Base-by-base conservation (phyloP, 768 basidiomycete species). In the Rossbeevera mucosa region DNA sequence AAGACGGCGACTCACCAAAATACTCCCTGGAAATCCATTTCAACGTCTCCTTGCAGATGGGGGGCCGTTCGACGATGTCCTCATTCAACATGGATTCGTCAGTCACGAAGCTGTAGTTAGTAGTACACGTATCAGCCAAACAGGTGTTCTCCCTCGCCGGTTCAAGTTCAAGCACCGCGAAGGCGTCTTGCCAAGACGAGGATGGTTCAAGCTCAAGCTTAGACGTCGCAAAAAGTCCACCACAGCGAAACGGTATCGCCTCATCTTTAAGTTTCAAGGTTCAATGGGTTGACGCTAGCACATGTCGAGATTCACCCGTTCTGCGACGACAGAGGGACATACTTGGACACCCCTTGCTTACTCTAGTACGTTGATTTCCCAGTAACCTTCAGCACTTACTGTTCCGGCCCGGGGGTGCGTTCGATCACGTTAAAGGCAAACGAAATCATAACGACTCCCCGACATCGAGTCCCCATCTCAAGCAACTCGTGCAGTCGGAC, bases 141-240 rank as follows among this genome's bases (percentile, higher is more conserved):
- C n/a, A n/a, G n/a, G n/a, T n/a, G n/a, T n/a, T n/a, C n/a, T n/a
- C n/a, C n/a, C n/a, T n/a, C n/a, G n/a, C n/a, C n/a, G n/a, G n/a
- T n/a, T n/a, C n/a, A n/a, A n/a, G n/a, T n/a, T n/a, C n/a, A n/a
- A n/a, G n/a, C n/a, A n/a, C n/a, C n/a, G n/a, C n/a, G n/a, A n/a
- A n/a, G n/a, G n/a, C n/a, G 20, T 72, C 73, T 4, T 75, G 80
- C 46, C 72, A 74, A 26, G 79, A 80, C 26, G 78, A 80, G n/a
- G 51, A 70, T 44, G 55, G 71, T n/a, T n/a, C n/a, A n/a, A n/a
- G 38, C 69, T 70, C 5, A 69, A 67, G 44, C 66, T 73, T 25
- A 61, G 72, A 16, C 69, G 72, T 47, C 18, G 60, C 3, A 64
- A 60, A 3, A 30, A 60, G 11, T 64, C 65, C 16, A 73, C 75